A percentile compares a stretch with the other conserved stretches of the same genome.
Evolutionary conservation across 345 rosid species (phyloP).

Genomic region (Cochlearia excelsa): DNA sequence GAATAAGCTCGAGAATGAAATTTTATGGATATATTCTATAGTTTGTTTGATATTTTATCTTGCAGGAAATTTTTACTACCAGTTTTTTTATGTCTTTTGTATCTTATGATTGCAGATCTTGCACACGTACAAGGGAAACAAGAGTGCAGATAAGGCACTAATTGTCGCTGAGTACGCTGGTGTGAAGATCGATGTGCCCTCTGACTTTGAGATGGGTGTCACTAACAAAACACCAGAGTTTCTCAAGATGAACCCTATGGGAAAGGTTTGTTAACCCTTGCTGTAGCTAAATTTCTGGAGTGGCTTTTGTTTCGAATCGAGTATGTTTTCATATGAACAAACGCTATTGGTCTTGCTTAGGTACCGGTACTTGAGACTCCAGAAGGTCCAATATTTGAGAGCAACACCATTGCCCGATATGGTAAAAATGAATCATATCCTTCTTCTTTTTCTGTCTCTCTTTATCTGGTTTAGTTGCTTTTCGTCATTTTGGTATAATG

Average conservation of each 20-base stretch:
- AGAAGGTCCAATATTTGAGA: slow-evolving; percentile 36
- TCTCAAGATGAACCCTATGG: slow-evolving; percentile 86
- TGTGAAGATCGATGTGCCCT: slow-evolving; percentile 53
- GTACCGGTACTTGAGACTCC: slow-evolving; percentile 38
- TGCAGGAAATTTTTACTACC: not conserved
- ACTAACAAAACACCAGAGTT: slow-evolving; percentile 78
- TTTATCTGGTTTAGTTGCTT: not conserved
- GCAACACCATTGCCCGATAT: slow-evolving; percentile 40
- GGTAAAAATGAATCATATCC: slow-evolving; percentile 8
- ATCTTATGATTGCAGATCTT: slow-evolving; percentile 44
- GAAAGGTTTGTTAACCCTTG: slow-evolving; percentile 55
- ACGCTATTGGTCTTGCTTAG: slow-evolving; percentile 21
- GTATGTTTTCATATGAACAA: not conserved
- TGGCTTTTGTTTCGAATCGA: not conserved
- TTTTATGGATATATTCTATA: not conserved
- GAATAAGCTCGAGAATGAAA: not conserved
- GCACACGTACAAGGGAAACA: slow-evolving; percentile 56
- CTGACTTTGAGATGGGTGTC: slow-evolving; percentile 77
- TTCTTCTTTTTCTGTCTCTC: not conserved
- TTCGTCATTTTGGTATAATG: slow-evolving; percentile 11
- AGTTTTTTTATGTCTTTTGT: not conserved
- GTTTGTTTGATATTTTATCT: not conserved
- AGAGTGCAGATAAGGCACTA: slow-evolving; percentile 61
- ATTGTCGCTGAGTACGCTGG: slow-evolving; percentile 82
- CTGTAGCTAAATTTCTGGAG: not conserved